phyloP scores from a whole-genome alignment of 1,284 basidiomycete genomes.

The Cryptococcus floricola region DNA sequence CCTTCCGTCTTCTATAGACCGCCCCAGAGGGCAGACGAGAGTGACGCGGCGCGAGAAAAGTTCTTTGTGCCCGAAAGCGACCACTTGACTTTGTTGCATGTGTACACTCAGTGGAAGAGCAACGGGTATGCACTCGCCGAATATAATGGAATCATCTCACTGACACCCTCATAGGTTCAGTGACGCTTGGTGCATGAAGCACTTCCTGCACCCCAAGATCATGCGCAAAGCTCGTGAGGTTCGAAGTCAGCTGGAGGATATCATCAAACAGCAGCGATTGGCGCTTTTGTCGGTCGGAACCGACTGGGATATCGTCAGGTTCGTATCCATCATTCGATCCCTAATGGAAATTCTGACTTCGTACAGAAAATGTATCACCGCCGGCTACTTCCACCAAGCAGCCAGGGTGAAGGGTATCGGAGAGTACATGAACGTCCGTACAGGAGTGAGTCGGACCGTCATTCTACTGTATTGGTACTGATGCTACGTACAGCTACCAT shows the following conservation, averaged over 20 bases:
- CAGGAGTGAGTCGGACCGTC: constrained; percentile 57
- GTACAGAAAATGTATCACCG: constrained; percentile 87
- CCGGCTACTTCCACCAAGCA: constrained; percentile 99
- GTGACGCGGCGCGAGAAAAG: constrained; percentile 93
- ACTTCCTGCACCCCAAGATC: constrained; percentile 95
- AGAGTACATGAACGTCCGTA: constrained; percentile 95
- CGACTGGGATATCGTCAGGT: constrained; percentile 92
- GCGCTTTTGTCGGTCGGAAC: constrained; percentile 82
- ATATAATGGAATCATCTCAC: background rate
- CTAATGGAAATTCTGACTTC: constrained; percentile 15
- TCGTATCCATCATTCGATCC: background rate
- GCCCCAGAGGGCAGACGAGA: constrained; percentile 91
- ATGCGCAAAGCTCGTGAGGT: constrained; percentile 94
- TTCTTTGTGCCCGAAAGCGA: constrained; percentile 98
- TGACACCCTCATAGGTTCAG: constrained; percentile 58
- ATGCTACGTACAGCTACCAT: constrained; percentile 36
- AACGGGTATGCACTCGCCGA: constrained; percentile 63
- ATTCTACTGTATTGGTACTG: constrained; percentile 10
- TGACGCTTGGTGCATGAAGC: constrained; percentile 89
- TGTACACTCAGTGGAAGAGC: constrained; percentile 96
- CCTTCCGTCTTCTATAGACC: constrained; percentile 95
- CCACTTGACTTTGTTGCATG: constrained; percentile 90
- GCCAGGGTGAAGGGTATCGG: constrained; percentile 97
- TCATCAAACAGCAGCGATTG: constrained; percentile 98
- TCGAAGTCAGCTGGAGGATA: constrained; percentile 92